These are phyloP conservation scores for Hygrophoropsis aurantiaca DNA, from an alignment of 768 basidiomycete genomes.

Conservation along the genomic window DNA sequence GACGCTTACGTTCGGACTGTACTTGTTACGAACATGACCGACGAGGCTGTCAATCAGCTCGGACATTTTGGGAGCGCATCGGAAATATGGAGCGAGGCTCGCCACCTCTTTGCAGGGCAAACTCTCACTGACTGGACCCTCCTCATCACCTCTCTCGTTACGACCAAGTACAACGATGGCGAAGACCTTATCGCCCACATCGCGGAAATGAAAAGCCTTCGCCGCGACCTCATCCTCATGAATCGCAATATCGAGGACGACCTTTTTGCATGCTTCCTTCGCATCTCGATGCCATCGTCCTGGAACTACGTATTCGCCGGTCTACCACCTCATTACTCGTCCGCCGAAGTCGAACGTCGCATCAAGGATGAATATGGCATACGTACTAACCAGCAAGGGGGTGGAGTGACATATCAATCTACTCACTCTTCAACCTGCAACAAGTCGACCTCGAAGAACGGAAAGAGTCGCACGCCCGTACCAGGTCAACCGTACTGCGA, in stretches of 20 bases:
- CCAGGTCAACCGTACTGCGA: constrained; percentile 3
- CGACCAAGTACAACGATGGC: constrained; percentile 6
- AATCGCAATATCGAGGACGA: constrained; percentile 4
- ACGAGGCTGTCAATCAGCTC: background rate
- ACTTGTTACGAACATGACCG: background rate
- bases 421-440: too few species aligned
- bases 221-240: constrained; percentile 11
- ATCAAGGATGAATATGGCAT: constrained; percentile 6
- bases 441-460: too few species aligned
- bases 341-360: constrained; percentile 3
- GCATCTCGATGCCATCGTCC: constrained; percentile 10
- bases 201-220: constrained; percentile 12
- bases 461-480: constrained; percentile 2
- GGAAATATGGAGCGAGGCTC: background rate
- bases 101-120: constrained; percentile 2
- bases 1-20: background rate
- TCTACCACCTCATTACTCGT: constrained; percentile 11
- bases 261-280: constrained; percentile 14
- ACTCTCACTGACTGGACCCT: constrained; percentile 10
- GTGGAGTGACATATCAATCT: too few species aligned
- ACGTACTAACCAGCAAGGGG: too few species aligned
- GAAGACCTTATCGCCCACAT: constrained; percentile 9
- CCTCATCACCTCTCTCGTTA: constrained; percentile 7
- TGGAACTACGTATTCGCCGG: constrained; percentile 16
- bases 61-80: background rate